phyloP scores from a whole-genome alignment of 345 rosid species.

The Acer negundo region DNA sequence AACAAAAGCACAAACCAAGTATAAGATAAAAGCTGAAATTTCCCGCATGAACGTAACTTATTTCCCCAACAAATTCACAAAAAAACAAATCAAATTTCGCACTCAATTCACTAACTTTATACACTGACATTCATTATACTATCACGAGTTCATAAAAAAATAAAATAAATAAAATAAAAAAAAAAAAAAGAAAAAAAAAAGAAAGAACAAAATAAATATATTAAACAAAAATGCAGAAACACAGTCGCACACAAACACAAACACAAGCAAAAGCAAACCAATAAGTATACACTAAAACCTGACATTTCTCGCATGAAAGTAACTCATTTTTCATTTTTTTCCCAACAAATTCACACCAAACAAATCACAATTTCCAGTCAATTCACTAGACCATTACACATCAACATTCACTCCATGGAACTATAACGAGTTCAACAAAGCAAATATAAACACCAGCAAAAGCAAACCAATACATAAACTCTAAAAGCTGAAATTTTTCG shows the following conservation, averaged over 20 bases:
- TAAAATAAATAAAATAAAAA: too few species aligned
- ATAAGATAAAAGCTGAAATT: constrained; percentile 17
- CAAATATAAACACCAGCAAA: not conserved
- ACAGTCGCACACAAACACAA: too few species aligned
- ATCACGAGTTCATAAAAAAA: not conserved
- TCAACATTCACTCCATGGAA: not conserved
- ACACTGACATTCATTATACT: not conserved
- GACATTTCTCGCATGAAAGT: not conserved
- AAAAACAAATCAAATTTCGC: not conserved
- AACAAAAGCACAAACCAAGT: not conserved
- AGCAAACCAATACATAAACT: not conserved
- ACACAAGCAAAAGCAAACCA: not conserved
- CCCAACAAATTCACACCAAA: not conserved
- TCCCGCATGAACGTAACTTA: not conserved
- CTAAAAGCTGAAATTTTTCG: not conserved
- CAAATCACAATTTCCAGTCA: not conserved
- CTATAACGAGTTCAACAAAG: not conserved
- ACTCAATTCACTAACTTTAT: not conserved
- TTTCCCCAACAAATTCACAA: not conserved
- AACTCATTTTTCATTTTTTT: not conserved
- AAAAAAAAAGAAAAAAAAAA: too few species aligned
- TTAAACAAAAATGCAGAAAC: too few species aligned
- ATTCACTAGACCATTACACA: not conserved
- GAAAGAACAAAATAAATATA: too few species aligned
- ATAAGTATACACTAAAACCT: constrained; percentile 7